Conservation (phyloP, 495 filamentous ascomycete species). For the Penicillium diatomitis region DNA sequence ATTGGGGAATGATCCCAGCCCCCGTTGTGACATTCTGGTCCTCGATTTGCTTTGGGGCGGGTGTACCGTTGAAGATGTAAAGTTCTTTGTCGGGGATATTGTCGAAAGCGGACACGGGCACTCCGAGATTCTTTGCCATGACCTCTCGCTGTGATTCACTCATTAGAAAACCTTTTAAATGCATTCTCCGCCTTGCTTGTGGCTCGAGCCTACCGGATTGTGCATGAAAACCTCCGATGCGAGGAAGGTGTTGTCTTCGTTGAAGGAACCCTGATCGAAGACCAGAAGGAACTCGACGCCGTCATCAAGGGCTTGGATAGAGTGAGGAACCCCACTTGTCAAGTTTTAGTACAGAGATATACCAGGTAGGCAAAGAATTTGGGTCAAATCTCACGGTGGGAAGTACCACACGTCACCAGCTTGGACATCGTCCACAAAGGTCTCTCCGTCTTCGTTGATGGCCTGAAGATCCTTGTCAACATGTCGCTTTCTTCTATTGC, state of each 20-base stretch:
- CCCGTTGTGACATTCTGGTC: slow-evolving; percentile 54
- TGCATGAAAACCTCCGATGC: slow-evolving; percentile 54
- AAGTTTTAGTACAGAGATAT: not conserved
- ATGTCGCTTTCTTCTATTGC: not conserved
- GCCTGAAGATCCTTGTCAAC: slow-evolving; percentile 19
- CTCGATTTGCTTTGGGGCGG: slow-evolving; percentile 48
- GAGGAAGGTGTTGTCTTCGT: slow-evolving; percentile 60
- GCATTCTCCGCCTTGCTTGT: slow-evolving; percentile 36
- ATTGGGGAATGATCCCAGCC: slow-evolving; percentile 44
- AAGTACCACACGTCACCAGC: slow-evolving; percentile 68
- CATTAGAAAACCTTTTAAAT: slow-evolving; percentile 49
- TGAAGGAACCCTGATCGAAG: slow-evolving; percentile 62
- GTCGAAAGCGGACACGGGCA: slow-evolving; percentile 45
- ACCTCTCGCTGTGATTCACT: slow-evolving; percentile 36
- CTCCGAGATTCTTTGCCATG: slow-evolving; percentile 53
- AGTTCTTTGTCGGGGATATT: slow-evolving; percentile 50
- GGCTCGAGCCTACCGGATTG: slow-evolving; percentile 28
- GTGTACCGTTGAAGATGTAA: slow-evolving; percentile 63
- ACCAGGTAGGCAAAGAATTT: not conserved
- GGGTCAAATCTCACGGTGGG: slow-evolving; percentile 31
- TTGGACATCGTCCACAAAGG: slow-evolving; percentile 56
- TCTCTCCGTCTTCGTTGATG: slow-evolving; percentile 53
- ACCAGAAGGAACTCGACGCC: slow-evolving; percentile 63
- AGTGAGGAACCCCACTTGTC: slow-evolving; percentile 51
- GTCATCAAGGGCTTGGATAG: slow-evolving; percentile 54